Conservation (phyloP, 148 eudicot species). For the Amaranthus palmeri region DNA sequence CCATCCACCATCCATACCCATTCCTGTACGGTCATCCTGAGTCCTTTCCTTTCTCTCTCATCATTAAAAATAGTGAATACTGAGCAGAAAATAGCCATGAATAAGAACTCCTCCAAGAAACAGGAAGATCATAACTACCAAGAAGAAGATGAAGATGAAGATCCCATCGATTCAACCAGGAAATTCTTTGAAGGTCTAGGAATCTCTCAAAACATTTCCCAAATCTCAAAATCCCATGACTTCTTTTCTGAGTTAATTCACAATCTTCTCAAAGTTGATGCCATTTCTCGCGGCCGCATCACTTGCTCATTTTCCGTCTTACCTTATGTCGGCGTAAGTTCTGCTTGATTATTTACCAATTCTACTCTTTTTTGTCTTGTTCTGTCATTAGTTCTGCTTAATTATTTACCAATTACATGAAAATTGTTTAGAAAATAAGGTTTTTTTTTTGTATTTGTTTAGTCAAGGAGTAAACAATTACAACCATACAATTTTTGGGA, state of each 20-base stretch:
- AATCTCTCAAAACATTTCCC: slow-evolving; percentile 12
- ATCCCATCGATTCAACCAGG: neutral
- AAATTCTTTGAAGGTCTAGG: slow-evolving; percentile 15
- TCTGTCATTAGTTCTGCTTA: neutral
- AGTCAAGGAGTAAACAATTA: no score
- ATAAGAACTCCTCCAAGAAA: neutral
- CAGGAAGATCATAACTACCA: neutral
- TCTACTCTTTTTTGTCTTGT: no score
- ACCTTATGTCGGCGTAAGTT: slow-evolving; percentile 36
- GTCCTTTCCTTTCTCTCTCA: no score
- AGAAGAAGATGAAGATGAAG: neutral
- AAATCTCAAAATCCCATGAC: neutral
- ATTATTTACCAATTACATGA: neutral
- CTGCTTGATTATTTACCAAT: neutral
- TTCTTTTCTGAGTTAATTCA: slow-evolving; percentile 35
- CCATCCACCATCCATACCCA: no score
- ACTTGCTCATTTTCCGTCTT: slow-evolving; percentile 40
- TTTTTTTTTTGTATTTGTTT: no score
- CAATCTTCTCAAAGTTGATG: slow-evolving; percentile 27
- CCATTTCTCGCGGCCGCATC: slow-evolving; percentile 37
- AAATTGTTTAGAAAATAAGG: no score
- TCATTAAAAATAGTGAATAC: no score
- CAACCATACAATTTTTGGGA: no score
- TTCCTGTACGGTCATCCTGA: no score
- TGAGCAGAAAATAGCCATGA: no score